A percentile compares a stretch with the other conserved stretches of the same genome.
These are phyloP conservation scores for Fusarium continuum DNA, from an alignment of 2,329 filamentous ascomycete genomes.

Conservation along the genomic window DNA sequence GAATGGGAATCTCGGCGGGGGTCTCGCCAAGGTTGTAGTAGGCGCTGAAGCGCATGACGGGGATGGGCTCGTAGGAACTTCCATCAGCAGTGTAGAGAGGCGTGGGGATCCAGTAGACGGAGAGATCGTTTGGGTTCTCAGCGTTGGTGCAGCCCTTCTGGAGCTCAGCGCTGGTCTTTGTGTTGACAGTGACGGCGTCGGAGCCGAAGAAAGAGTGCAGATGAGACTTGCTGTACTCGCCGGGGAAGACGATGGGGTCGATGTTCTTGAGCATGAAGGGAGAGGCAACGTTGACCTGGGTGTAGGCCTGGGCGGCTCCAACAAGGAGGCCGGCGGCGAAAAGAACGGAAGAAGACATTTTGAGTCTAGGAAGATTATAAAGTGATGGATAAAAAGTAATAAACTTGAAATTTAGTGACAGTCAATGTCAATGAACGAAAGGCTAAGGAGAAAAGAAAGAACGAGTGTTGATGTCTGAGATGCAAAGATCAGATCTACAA, in stretches of 20 bases:
- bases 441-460: constrained; percentile 1
- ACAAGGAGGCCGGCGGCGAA: constrained; percentile 28
- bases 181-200: constrained; percentile 44
- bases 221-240: constrained; percentile 46
- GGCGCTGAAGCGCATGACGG: constrained; percentile 53
- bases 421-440: constrained; percentile 31
- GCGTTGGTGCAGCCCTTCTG: constrained; percentile 55
- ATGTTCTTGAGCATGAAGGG: constrained; percentile 49
- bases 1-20: constrained; percentile 55
- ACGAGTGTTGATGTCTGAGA: constrained; percentile 4
- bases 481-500: background rate
- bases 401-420: constrained; percentile 22
- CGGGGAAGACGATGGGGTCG: constrained; percentile 47
- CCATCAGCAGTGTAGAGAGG: constrained; percentile 49
- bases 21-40: constrained; percentile 55
- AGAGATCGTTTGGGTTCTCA: constrained; percentile 58
- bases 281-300: constrained; percentile 23
- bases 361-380: constrained; percentile 15
- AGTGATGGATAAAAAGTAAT: background rate
- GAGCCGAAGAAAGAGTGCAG: constrained; percentile 51
- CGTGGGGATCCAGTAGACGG: constrained; percentile 57
- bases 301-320: constrained; percentile 32
- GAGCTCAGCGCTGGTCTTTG: constrained; percentile 45
- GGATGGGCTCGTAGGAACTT: constrained; percentile 46
- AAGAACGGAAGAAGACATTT: constrained; percentile 33